Conservation (phyloP, 805 yeast species). For the Candida awuae region DNA sequence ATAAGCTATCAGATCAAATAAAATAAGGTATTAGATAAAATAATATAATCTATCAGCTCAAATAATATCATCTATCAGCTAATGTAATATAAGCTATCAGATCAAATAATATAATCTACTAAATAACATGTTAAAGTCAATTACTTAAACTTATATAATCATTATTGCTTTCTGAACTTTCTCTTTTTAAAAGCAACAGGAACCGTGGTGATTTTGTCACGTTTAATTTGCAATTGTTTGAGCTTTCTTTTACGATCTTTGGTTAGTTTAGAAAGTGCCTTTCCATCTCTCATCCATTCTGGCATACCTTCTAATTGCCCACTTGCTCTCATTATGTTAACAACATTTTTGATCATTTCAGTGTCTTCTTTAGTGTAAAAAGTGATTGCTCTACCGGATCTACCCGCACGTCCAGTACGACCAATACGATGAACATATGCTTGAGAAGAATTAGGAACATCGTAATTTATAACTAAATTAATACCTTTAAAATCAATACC, state of each 20-base stretch:
- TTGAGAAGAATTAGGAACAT: slow-evolving; percentile 90
- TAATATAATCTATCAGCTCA: too few species aligned
- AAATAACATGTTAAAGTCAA: too few species aligned
- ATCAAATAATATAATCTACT: too few species aligned
- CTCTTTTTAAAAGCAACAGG: slow-evolving; percentile 70
- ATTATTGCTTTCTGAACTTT: slow-evolving; percentile 25
- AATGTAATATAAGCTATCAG: too few species aligned
- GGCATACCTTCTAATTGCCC: slow-evolving; percentile 59
- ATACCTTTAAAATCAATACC: slow-evolving; percentile 98
- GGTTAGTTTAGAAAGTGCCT: slow-evolving; percentile 51
- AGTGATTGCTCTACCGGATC: slow-evolving; percentile 79
- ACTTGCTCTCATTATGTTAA: slow-evolving; percentile 93
- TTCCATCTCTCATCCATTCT: slow-evolving; percentile 65
- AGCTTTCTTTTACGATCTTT: slow-evolving; percentile 54
- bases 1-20: too few species aligned
- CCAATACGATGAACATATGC: slow-evolving; percentile 97
- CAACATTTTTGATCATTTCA: slow-evolving; percentile 66
- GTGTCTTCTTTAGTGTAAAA: slow-evolving; percentile 88
- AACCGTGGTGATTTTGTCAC: slow-evolving; percentile 79
- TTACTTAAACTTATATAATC: too few species aligned
- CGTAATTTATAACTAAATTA: slow-evolving; percentile 89
- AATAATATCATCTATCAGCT: too few species aligned
- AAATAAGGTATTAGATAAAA: too few species aligned
- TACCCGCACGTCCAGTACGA: slow-evolving; percentile 96
- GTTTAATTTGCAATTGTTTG: slow-evolving; percentile 48